Evolutionary conservation across 768 basidiomycete species (phyloP), one percentile per base, ranked within the genome.

Genomic region (Panaeolus papilionaceus): DNA sequence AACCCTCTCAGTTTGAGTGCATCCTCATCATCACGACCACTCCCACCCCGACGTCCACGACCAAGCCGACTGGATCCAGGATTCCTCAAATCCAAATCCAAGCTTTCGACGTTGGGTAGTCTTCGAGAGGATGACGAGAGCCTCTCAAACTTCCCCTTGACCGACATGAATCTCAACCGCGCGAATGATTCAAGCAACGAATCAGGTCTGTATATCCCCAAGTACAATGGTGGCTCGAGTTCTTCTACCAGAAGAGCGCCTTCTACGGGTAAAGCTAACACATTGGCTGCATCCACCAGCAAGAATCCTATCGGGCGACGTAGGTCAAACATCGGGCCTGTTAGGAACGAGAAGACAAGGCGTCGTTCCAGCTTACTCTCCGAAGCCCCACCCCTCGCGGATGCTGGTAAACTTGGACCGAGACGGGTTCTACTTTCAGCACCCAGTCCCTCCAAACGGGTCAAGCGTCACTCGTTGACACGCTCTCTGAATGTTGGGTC

Each of bases 281-380:
- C 69, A n/a, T 69, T 75, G 8, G 72, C 71, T 23, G 71, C 74
- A 14, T 77, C 77, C 2, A 71, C 75, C 33, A 74, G 66, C 67
- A 71, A 71, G 61, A 74, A 70, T 61, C 61, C 64, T 8, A 67
- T 70, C 10, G 70, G 70, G 9, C 73, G 80, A 64, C 72, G 80
- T n/a, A 85, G 90, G 44, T 95, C 94, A 26, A 90, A 89, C 71
- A 86, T 93, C 66, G 94, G 93, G 4, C 86, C 91, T n/a, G 73
- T 89, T 75, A 88, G 94, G 40, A 84, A 80, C 68, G 94, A 95
- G 76, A 92, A 92, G 76, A 79, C 79, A 14, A 82, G 92, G 67
- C 82, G 94, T 67, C 85, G 93, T 66, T 94, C 93, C 44, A 95
- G 94, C 73, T 78, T 93, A 82, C 92, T 95, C 68, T 82, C 84